phyloP scores from a whole-genome alignment of 23 red algal genomes.

The Gracilaria gracilis region DNA sequence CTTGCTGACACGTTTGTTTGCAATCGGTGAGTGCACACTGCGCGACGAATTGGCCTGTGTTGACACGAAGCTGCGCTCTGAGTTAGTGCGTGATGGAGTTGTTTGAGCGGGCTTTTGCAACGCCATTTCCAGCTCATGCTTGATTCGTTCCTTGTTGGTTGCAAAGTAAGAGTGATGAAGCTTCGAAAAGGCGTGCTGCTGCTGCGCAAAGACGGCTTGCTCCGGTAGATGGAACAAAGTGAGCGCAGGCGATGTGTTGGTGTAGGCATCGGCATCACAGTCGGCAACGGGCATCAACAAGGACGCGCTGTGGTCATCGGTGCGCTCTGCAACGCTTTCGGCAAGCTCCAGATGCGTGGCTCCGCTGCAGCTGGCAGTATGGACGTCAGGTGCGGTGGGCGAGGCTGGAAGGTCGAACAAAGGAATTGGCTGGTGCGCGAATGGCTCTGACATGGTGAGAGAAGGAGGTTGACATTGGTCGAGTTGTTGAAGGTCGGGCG shows the following conservation, averaged over 20 bases:
- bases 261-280: neutral
- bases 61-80: conserved; percentile 12
- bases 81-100: neutral
- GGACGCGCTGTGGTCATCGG: neutral
- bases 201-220: too few relatives aligned
- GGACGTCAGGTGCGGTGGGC: neutral
- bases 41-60: neutral
- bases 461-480: neutral
- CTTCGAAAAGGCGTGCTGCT: neutral
- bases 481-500: neutral
- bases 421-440: neutral
- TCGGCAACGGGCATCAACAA: neutral
- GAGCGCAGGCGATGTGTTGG: neutral
- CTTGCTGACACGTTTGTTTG: neutral
- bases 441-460: neutral
- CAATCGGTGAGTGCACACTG: neutral
- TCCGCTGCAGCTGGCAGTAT: neutral
- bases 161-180: neutral
- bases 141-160: conserved; percentile 13
- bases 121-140: conserved; percentile 15
- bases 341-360: neutral
- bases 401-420: neutral
- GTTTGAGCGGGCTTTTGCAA: neutral
- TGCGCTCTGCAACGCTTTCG: neutral
- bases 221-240: too few relatives aligned